A percentile compares a stretch with the other conserved stretches of the same genome.
Conservation (phyloP, 345 rosid species). For the Citrus cavaleriei region DNA sequence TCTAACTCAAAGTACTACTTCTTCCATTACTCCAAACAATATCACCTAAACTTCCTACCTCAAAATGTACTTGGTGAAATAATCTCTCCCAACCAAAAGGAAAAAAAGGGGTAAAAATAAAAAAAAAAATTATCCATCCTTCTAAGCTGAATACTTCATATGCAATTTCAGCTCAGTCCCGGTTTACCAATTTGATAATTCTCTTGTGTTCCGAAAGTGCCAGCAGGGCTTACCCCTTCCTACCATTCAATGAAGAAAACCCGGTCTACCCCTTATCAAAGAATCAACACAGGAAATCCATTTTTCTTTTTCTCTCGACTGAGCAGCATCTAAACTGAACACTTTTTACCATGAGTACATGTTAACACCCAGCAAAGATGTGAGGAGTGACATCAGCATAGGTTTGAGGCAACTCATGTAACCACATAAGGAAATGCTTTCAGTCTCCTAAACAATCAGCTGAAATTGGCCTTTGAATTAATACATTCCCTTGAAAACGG, state of each 20-base stretch:
- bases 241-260: background rate
- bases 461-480: slow-evolving; percentile 25
- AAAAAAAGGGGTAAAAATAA: background rate
- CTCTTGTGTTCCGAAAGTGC: slow-evolving; percentile 1
- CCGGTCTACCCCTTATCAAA: slow-evolving; percentile 25
- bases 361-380: slow-evolving; percentile 11
- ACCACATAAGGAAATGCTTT: background rate
- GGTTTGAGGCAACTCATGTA: slow-evolving; percentile 9
- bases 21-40: slow-evolving; percentile 2
- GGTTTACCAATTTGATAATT: background rate
- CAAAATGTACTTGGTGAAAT: background rate
- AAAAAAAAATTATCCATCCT: background rate
- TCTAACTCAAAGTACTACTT: slow-evolving; percentile 5
- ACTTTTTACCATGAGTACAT: slow-evolving; percentile 4
- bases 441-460: background rate
- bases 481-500: slow-evolving; percentile 99
- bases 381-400: background rate
- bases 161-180: slow-evolving; percentile 23
- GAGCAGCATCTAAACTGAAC: slow-evolving; percentile 4
- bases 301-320: background rate
- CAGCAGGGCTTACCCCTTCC: slow-evolving; percentile 6
- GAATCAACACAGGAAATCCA: slow-evolving; percentile 28
- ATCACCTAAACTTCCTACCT: slow-evolving; percentile 9
- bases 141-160: slow-evolving; percentile 16
- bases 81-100: background rate